These are phyloP conservation scores for Nigrograna mackinnonii DNA, from an alignment of 2,329 filamentous ascomycete species.

Conservation along the genomic window DNA sequence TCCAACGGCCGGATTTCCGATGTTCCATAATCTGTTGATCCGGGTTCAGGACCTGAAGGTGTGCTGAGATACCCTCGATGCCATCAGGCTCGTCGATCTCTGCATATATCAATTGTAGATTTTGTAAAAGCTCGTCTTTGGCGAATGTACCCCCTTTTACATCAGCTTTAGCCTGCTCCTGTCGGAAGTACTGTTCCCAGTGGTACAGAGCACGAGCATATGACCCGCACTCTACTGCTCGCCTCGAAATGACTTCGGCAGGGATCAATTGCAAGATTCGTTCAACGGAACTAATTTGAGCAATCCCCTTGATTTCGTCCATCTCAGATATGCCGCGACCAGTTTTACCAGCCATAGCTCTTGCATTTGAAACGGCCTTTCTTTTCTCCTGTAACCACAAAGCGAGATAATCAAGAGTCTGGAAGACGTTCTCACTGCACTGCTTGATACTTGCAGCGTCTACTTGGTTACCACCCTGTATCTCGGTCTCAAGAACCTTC, in stretches of 20 bases:
- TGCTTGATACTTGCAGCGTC: slow-evolving; percentile 77
- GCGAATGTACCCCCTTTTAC: slow-evolving; percentile 56
- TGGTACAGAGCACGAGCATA: slow-evolving; percentile 92
- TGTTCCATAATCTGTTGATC: slow-evolving; percentile 94
- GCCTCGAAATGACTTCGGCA: slow-evolving; percentile 73
- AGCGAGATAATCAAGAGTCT: slow-evolving; percentile 87
- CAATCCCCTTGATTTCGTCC: slow-evolving; percentile 56
- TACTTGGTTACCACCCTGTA: slow-evolving; percentile 56
- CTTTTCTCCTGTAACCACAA: slow-evolving; percentile 85
- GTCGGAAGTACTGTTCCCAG: slow-evolving; percentile 86
- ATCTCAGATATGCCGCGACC: slow-evolving; percentile 49
- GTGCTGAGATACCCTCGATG: slow-evolving; percentile 89
- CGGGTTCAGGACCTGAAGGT: slow-evolving; percentile 83
- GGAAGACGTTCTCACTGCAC: slow-evolving; percentile 92
- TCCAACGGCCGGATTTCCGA: slow-evolving; percentile 90
- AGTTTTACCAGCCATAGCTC: slow-evolving; percentile 47
- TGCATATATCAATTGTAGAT: slow-evolving; percentile 90
- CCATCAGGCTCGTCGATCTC: slow-evolving; percentile 98
- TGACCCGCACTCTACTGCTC: slow-evolving; percentile 91
- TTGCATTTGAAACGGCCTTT: slow-evolving; percentile 47
- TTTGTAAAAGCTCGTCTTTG: slow-evolving; percentile 68
- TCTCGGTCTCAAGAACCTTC: slow-evolving; percentile 69
- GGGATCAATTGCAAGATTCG: slow-evolving; percentile 71
- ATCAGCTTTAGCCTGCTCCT: slow-evolving; percentile 47
- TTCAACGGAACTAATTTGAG: slow-evolving; percentile 69